phyloP scores from a whole-genome alignment of 2,329 filamentous ascomycete genomes.

The Sporothrix euskadiensis region DNA sequence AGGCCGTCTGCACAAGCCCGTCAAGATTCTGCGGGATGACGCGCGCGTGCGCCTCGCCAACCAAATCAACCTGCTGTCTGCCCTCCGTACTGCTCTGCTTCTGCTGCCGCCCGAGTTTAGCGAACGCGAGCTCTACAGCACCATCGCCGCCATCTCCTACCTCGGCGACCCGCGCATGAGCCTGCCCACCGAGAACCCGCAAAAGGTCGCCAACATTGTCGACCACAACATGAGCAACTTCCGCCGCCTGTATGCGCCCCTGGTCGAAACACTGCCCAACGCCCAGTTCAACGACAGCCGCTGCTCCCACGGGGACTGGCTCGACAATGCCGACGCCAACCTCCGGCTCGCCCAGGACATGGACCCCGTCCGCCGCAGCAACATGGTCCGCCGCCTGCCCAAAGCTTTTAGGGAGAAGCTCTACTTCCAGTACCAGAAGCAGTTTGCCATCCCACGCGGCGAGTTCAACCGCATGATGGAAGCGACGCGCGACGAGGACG shows the following conservation, averaged over 20 bases:
- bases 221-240: conserved; percentile 89
- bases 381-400: conserved; percentile 93
- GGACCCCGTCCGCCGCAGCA: conserved; percentile 84
- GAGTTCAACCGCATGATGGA: conserved; percentile 87
- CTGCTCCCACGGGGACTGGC: conserved; percentile 61
- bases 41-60: conserved; percentile 90
- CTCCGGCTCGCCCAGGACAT: conserved; percentile 81
- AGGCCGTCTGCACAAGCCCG: conserved; percentile 91
- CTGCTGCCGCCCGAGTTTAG: conserved; percentile 82
- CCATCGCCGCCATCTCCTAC: conserved; percentile 90
- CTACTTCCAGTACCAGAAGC: conserved; percentile 93
- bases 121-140: conserved; percentile 83
- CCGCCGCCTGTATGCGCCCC: conserved; percentile 82
- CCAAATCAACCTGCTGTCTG: conserved; percentile 91
- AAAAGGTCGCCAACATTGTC: conserved; percentile 93
- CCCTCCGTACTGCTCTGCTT: conserved; percentile 83
- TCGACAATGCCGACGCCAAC: conserved; percentile 64
- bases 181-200: conserved; percentile 83
- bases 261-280: conserved; percentile 89
- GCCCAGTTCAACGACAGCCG: conserved; percentile 71
- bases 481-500: conserved; percentile 67
- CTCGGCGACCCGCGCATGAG: conserved; percentile 96
- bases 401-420: conserved; percentile 82
- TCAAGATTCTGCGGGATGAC: conserved; percentile 95
- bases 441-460: conserved; percentile 78